Percentiles rank a stretch among this genome's conserved stretches.
These are phyloP conservation scores for Porcisia deanei DNA, from an alignment of 208 protist species.

Conservation along the genomic window DNA sequence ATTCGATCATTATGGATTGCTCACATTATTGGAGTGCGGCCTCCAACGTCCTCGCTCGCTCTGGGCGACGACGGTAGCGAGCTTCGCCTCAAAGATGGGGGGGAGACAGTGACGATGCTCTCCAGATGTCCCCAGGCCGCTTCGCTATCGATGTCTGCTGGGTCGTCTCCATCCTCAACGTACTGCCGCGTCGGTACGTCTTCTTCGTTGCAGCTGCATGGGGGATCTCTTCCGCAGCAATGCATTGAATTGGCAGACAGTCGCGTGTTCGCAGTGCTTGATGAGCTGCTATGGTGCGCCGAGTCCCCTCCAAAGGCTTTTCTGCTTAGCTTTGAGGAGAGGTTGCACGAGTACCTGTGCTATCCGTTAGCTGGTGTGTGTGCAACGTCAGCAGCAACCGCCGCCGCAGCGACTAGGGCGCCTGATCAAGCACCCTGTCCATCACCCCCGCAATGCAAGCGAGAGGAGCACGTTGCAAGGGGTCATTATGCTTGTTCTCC, in stretches of 20 bases:
- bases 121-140: background rate
- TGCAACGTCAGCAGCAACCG: background rate
- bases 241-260: constrained; percentile 7
- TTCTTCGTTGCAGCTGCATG: background rate
- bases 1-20: constrained; percentile 17
- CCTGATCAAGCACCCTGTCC: background rate
- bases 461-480: background rate
- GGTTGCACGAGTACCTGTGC: constrained; percentile 18
- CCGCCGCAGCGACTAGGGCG: background rate
- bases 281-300: constrained; percentile 4
- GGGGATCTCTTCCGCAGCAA: background rate
- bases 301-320: background rate
- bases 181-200: background rate
- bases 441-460: background rate
- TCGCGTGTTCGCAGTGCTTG: constrained; percentile 4
- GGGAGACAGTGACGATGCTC: background rate
- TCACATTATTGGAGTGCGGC: constrained; percentile 1
- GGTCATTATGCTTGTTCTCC: background rate
- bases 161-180: background rate
- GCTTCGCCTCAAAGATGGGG: background rate
- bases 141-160: background rate
- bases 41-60: background rate
- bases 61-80: background rate
- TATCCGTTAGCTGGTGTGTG: constrained; percentile 27
- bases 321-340: constrained; percentile 6